phyloP scores from a whole-genome alignment of 352 stramenopile species.

The Phytophthora chlamydospora region DNA sequence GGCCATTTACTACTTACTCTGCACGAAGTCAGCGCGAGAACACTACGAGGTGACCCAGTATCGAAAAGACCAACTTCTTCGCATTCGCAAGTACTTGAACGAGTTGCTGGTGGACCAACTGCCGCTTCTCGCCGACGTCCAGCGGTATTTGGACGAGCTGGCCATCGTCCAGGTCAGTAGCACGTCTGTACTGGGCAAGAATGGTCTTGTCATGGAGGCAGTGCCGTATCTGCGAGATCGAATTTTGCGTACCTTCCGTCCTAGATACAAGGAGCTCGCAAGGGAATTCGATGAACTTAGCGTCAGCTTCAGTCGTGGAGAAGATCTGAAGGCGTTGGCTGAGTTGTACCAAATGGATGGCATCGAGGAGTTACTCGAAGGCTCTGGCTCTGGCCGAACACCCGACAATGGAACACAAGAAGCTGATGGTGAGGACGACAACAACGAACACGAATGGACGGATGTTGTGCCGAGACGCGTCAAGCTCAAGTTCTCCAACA shows the following conservation, averaged over 20 bases:
- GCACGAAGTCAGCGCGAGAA: constrained; percentile 91
- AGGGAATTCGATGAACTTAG: constrained; percentile 55
- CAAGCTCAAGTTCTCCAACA: constrained; percentile 56
- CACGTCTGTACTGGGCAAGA: constrained; percentile 36
- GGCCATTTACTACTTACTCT: constrained; percentile 94
- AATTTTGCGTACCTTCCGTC: constrained; percentile 52
- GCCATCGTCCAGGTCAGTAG: constrained; percentile 87
- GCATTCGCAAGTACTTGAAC: constrained; percentile 95
- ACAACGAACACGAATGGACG: constrained; percentile 13
- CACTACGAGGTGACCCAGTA: constrained; percentile 96
- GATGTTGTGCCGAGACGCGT: constrained; percentile 35
- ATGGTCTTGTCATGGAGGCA: constrained; percentile 79
- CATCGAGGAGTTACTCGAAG: constrained; percentile 77
- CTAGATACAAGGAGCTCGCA: constrained; percentile 47
- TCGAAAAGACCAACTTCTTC: constrained; percentile 93
- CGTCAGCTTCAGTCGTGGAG: constrained; percentile 45
- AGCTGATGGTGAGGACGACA: constrained; percentile 10
- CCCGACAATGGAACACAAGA: too few relatives aligned
- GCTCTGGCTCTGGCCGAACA: too few relatives aligned
- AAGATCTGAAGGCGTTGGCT: constrained; percentile 70
- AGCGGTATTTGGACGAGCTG: constrained; percentile 96
- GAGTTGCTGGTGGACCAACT: constrained; percentile 95
- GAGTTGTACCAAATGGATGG: constrained; percentile 85
- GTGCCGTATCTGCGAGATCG: constrained; percentile 72
- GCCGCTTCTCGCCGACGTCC: constrained; percentile 93